Conservation (phyloP, 805 yeast species). For the Hanseniaspora thailandica region DNA sequence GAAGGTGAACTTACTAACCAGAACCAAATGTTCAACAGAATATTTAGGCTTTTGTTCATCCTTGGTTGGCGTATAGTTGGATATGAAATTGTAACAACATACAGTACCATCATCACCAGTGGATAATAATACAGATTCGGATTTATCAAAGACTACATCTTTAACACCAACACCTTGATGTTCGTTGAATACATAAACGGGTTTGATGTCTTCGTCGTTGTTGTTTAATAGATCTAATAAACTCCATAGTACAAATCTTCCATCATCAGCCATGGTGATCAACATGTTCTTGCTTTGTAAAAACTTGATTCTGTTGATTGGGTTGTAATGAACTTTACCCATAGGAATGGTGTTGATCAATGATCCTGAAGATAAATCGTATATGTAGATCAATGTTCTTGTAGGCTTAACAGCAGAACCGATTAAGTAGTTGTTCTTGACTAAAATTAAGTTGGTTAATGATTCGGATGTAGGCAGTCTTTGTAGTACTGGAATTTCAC, state of each 20-base stretch:
- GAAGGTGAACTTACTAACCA: constrained; percentile 12
- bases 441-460: constrained; percentile 31
- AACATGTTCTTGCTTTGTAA: constrained; percentile 53
- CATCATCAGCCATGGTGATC: constrained; percentile 69
- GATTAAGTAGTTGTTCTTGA: constrained; percentile 41
- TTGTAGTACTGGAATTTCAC: constrained; percentile 51
- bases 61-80: neutral
- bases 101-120: constrained; percentile 12
- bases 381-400: constrained; percentile 43
- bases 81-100: constrained; percentile 12
- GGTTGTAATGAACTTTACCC: constrained; percentile 58
- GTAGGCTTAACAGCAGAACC: constrained; percentile 41
- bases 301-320: constrained; percentile 47
- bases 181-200: constrained; percentile 48
- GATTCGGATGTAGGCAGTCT: constrained; percentile 76
- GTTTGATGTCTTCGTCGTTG: constrained; percentile 36
- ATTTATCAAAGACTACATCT: constrained; percentile 5
- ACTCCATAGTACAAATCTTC: constrained; percentile 67
- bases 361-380: constrained; percentile 76
- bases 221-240: constrained; percentile 44
- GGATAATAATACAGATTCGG: constrained; percentile 1
- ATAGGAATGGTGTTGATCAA: constrained; percentile 51
- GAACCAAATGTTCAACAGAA: neutral
- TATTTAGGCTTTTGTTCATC: neutral
- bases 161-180: constrained; percentile 31